phyloP scores from a whole-genome alignment of 208 protist genomes.

The Trypanosoma cruzi region DNA sequence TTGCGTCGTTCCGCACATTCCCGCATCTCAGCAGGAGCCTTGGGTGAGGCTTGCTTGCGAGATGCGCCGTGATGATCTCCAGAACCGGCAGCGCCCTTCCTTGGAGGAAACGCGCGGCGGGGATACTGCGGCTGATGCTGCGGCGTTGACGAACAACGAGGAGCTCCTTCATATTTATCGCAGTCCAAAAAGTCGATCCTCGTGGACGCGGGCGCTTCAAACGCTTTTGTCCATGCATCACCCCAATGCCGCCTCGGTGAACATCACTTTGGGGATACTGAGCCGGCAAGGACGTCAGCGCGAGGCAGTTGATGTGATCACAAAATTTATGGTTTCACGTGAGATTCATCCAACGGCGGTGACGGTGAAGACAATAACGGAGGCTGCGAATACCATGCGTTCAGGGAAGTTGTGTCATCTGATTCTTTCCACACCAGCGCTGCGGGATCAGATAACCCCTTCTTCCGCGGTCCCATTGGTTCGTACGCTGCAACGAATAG shows the following conservation, averaged over 20 bases:
- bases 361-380: conserved; percentile 22
- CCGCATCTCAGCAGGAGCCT: neutral
- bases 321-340: conserved; percentile 13
- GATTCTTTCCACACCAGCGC: conserved; percentile 8
- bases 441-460: conserved; percentile 12
- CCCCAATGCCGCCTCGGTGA: conserved; percentile 24
- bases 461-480: conserved; percentile 24
- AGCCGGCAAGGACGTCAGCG: conserved; percentile 21
- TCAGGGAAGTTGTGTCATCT: conserved; percentile 16
- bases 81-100: neutral
- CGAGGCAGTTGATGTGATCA: conserved; percentile 20
- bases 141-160: conserved; percentile 23
- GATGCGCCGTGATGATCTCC: neutral
- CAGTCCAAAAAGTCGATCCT: conserved; percentile 22
- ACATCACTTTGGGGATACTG: conserved; percentile 25
- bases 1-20: conserved; percentile 1
- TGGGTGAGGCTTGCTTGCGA: neutral
- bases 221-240: conserved; percentile 16
- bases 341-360: conserved; percentile 14
- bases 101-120: neutral
- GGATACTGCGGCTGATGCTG: neutral
- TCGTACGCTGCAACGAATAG: conserved; percentile 20
- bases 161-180: conserved; percentile 22
- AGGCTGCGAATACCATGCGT: conserved; percentile 34
- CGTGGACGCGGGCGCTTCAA: conserved; percentile 21